phyloP scores from a whole-genome alignment of 139 green algal species.

The Chlamydomonas incerta region DNA sequence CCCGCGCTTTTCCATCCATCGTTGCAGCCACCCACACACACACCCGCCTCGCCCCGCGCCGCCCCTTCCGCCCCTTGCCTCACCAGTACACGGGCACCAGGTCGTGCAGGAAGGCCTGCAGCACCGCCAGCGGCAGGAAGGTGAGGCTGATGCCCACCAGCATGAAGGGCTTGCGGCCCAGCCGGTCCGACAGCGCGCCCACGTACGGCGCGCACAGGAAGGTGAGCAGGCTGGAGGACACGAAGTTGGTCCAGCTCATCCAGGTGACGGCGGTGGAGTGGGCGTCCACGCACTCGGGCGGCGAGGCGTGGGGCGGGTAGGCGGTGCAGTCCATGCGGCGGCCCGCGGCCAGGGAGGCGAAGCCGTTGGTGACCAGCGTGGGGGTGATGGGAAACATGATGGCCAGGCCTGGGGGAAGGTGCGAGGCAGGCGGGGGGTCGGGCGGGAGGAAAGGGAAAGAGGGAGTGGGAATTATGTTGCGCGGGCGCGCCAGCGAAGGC shows the following conservation, averaged over 20 bases:
- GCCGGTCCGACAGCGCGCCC: slow-evolving; percentile 68
- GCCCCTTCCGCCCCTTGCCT: background rate
- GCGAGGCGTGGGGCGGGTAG: slow-evolving; percentile 42
- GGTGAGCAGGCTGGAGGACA: slow-evolving; percentile 70
- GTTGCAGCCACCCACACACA: background rate
- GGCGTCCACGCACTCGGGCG: slow-evolving; percentile 39
- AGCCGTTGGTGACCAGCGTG: slow-evolving; percentile 83
- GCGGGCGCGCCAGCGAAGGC: background rate
- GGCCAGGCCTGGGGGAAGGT: slow-evolving; percentile 61
- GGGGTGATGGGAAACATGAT: slow-evolving; percentile 75
- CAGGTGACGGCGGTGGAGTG: slow-evolving; percentile 51
- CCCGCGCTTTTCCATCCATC: too few relatives aligned
- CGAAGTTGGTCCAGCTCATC: slow-evolving; percentile 73
- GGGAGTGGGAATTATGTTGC: background rate
- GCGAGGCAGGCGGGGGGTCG: too few relatives aligned
- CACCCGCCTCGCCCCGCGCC: background rate
- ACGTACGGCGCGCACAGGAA: slow-evolving; percentile 75
- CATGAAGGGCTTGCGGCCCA: slow-evolving; percentile 86
- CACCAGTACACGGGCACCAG: slow-evolving; percentile 41
- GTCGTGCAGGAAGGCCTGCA: slow-evolving; percentile 61
- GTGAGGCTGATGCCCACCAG: slow-evolving; percentile 56
- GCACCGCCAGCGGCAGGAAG: slow-evolving; percentile 54
- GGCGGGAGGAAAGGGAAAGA: too few relatives aligned
- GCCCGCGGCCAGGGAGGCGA: slow-evolving; percentile 71
- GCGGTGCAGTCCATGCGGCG: slow-evolving; percentile 75